Evolutionary conservation across 495 filamentous ascomycete species (phyloP), one percentile per base, ranked within the genome.

Genomic region (Daldinia concentrica): DNA sequence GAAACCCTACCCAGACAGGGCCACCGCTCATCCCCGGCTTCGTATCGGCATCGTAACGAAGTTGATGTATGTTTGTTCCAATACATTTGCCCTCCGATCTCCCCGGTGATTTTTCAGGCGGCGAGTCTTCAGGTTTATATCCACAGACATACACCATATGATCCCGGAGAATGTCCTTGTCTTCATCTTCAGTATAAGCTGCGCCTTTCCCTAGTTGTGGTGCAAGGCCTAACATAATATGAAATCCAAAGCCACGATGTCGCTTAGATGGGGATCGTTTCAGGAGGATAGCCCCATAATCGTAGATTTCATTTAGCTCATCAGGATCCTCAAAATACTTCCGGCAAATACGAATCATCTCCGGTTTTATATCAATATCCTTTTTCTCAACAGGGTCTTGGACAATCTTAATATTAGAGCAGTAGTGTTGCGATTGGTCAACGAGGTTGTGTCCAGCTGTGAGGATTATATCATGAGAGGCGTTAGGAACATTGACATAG

Each of bases 401-500:
- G 11, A 64, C 15, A 15, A 71, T 66, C 52, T 29, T 62, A 9
- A 74, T 71, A n/a, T 68, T 62, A 29, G 64, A 68, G 11, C 59
- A 67, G 32, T 64, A 63, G n/a, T 64, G 50, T 22, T 39, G 11
- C 11, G 36, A 32, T 15, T 37, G 34, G 4, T 71, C 64, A 26
- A 74, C 69, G 34, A 74, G 69, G 19, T 74, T 70, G 26, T 74
- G 72, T 14, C 62, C 72, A 19, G 72, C 72, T 45, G 72, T 74
- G 26, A 71, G 27, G 29, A 74, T 68, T n/a, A 74, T 58, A 34
- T 74, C 72, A 14, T 41, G 64, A 1, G 68, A 62, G 48, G 74
- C 52, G 63, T 74, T 69, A 61, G 74, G 78, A 69, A 77, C 69
- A 66, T 79, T 78, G 61, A 79, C 64, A 51, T 77, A 77, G 71